Conservation (phyloP, 2,329 filamentous ascomycete species). For the Neoscytalidium dimidiatum region DNA sequence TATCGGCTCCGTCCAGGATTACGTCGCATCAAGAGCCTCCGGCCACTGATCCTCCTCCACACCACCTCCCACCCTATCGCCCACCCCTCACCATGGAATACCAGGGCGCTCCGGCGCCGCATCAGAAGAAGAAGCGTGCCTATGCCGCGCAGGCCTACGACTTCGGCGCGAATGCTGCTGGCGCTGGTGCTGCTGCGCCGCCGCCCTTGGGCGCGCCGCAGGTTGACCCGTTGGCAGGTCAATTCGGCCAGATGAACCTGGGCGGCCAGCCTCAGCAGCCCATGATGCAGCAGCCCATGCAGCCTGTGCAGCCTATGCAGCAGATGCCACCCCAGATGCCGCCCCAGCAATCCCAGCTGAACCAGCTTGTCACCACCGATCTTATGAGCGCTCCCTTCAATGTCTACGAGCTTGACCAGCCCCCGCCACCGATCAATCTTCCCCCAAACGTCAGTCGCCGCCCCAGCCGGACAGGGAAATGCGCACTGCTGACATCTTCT, state of each 20-base stretch:
- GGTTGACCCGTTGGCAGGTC: slow-evolving; percentile 70
- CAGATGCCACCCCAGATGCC: slow-evolving; percentile 30
- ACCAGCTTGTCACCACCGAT: slow-evolving; percentile 90
- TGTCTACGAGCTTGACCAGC: slow-evolving; percentile 85
- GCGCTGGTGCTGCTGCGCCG: slow-evolving; percentile 46
- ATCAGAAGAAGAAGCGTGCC: slow-evolving; percentile 85
- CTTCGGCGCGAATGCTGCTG: slow-evolving; percentile 76
- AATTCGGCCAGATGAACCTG: slow-evolving; percentile 78
- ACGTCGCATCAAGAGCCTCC: slow-evolving; percentile 21
- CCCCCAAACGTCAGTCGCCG: slow-evolving; percentile 72
- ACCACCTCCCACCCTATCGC: slow-evolving; percentile 4
- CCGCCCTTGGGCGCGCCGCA: slow-evolving; percentile 59
- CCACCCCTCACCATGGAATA: slow-evolving; percentile 15
- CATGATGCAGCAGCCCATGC: slow-evolving; percentile 51
- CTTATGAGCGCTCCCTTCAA: slow-evolving; percentile 92
- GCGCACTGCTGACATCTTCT: slow-evolving; percentile 41
- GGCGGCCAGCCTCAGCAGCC: slow-evolving; percentile 39
- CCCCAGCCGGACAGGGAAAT: not conserved
- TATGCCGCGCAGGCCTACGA: slow-evolving; percentile 96
- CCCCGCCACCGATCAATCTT: slow-evolving; percentile 86
- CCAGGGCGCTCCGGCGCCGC: slow-evolving; percentile 14
- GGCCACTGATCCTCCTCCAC: slow-evolving; percentile 16
- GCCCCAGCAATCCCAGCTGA: slow-evolving; percentile 54
- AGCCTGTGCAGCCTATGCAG: slow-evolving; percentile 47
- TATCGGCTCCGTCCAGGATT: slow-evolving; percentile 14